Base-by-base conservation (phyloP, 805 yeast species). In the Candida saitoana region DNA sequence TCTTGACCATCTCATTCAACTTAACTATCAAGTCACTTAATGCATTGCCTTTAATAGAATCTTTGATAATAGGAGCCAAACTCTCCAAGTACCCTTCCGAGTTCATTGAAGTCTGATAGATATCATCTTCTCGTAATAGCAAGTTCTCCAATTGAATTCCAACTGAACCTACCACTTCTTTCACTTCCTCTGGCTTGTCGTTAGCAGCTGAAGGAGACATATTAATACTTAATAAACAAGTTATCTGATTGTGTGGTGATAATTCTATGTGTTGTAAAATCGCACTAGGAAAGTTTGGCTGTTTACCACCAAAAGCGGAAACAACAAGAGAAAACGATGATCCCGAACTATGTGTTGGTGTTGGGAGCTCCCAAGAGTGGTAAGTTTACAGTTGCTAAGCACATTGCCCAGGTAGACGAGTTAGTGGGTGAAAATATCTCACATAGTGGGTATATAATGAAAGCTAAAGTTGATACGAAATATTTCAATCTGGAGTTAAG, bases 31-130 rank as follows among this genome's bases (percentile, higher is more conserved):
- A 67, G 14, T 73, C 79, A 5, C 80, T 73, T 27, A 86, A 67
- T 0, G 78, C 69, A 47, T 77, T 69, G 14, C 71, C 63, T 39
- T 67, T 68, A 34, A 88, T 62, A 16, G 89, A 82, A 7, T 79
- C 74, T 51, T 77, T 79, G 48, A 87, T 73, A 14, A 85, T 73
- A 1, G 95, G 95, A 2, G 87, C 84, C 45, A 88, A 71, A 58
- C 85, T 87, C 48, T 87, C 95, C 31, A 87, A 60, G 58, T 82
- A 86, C 51, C 84, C 90, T 43, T 80, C 84, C 2, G 84, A 76
- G 36, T 70, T 63, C 24, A 76, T 55, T 1, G 80, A 73, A 14
- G 73, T 65, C 41, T 68, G 71, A 47, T 66, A 69, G 29, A 70
- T 64, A 50, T 67, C 71, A 16, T 65, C 71, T 46, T 65, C 69